Evolutionary conservation across 2,329 filamentous ascomycete genomes (phyloP).

Genomic region (Penicillium sp.): DNA sequence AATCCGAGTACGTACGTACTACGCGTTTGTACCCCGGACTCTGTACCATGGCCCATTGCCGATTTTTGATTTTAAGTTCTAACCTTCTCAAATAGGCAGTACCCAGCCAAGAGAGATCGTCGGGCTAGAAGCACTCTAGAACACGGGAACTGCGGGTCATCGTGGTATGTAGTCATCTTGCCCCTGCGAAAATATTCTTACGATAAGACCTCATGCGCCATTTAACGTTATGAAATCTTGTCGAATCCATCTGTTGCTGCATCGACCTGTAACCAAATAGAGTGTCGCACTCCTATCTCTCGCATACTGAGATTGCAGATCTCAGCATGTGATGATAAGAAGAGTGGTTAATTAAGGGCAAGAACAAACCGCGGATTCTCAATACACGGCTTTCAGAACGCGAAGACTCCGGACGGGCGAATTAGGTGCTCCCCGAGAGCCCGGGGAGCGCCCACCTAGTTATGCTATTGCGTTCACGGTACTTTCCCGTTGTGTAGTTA

Average conservation of each 20-base stretch:
- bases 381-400: conserved; percentile 58
- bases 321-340: conserved; percentile 5
- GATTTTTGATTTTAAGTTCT: background rate
- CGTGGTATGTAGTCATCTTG: background rate
- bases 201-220: background rate
- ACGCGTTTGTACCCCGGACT: too few relatives aligned
- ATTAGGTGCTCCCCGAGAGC: conserved; percentile 54
- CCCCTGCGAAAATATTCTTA: background rate
- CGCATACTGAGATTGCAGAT: background rate
- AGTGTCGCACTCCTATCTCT: too few relatives aligned
- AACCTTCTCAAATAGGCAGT: background rate
- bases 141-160: background rate
- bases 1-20: too few relatives aligned
- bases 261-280: too few relatives aligned
- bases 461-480: conserved; percentile 49
- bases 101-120: background rate
- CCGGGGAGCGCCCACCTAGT: conserved; percentile 75
- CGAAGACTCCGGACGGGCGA: conserved; percentile 98
- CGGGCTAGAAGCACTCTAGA: background rate
- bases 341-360: background rate
- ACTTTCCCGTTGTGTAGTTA: too few relatives aligned
- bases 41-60: background rate
- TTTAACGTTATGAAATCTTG: background rate
- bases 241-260: too few relatives aligned
- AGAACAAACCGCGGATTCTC: conserved; percentile 29